Evolutionary conservation across 768 basidiomycete species (phyloP).

Genomic region (Boletus rubroflammeus): DNA sequence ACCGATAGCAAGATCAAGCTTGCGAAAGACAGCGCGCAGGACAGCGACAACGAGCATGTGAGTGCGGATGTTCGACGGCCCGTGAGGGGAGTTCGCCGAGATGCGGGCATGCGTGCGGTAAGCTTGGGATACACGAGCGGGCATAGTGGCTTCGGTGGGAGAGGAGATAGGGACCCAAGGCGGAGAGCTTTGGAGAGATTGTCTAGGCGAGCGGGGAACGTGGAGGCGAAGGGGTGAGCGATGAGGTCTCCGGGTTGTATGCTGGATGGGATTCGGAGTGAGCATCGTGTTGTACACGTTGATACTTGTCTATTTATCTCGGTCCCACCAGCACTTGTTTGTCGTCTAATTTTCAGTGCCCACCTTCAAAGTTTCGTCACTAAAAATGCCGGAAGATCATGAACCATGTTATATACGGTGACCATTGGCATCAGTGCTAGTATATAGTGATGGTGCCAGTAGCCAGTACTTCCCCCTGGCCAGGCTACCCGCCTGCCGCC

Average conservation of each 20-base stretch:
- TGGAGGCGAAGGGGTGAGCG: constrained; percentile 14
- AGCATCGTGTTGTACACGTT: background rate
- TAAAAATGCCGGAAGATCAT: background rate
- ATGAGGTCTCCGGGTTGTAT: background rate
- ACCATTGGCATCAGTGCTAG: too few relatives aligned
- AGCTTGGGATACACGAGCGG: constrained; percentile 28
- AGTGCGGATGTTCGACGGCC: background rate
- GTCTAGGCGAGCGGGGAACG: constrained; percentile 17
- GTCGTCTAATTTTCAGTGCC: too few relatives aligned
- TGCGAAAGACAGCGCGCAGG: background rate
- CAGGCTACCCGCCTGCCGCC: too few relatives aligned
- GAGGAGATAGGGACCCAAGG: constrained; percentile 18
- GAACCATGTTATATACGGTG: background rate
- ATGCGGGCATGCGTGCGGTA: constrained; percentile 23
- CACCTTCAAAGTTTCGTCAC: background rate
- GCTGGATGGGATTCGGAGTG: background rate
- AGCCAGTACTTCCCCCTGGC: too few relatives aligned
- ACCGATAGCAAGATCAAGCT: background rate
- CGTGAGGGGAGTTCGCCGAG: constrained; percentile 5
- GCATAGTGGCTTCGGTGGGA: background rate
- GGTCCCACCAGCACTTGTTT: background rate
- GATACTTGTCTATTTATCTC: background rate
- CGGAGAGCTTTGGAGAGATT: constrained; percentile 22
- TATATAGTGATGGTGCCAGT: background rate
- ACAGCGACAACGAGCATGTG: constrained; percentile 8